These are phyloP conservation scores for Eimeria maxima DNA, from an alignment of 169 alveolate species.

Conservation along the genomic window DNA sequence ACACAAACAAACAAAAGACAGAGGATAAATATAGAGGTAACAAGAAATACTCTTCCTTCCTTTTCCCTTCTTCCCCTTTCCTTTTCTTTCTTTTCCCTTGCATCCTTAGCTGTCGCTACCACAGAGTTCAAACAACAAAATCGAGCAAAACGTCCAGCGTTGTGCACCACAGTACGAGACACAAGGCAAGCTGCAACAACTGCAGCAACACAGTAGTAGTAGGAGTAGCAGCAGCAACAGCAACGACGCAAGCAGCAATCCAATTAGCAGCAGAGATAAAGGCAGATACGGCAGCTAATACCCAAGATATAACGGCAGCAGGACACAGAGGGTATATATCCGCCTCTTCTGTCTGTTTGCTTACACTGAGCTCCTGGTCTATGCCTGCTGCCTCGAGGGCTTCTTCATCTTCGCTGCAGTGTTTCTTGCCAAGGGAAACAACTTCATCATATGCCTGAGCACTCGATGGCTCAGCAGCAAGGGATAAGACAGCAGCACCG, in stretches of 20 bases:
- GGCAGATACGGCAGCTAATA: background rate
- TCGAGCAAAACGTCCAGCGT: background rate
- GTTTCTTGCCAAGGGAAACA: background rate
- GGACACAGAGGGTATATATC: background rate
- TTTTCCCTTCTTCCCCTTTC: background rate
- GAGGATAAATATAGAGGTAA: background rate
- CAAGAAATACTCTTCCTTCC: background rate
- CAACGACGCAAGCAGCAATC: background rate
- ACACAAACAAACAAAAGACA: background rate
- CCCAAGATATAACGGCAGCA: no score
- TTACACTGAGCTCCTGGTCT: constrained; percentile 29
- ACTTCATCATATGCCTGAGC: constrained; percentile 46
- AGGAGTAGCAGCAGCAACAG: background rate
- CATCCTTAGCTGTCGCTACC: background rate
- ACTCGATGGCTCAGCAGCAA: constrained; percentile 7
- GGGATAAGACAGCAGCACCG: constrained; percentile 2
- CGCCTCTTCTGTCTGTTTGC: background rate
- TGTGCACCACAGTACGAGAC: background rate
- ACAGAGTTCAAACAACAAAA: background rate
- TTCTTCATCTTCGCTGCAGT: background rate
- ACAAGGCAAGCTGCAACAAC: background rate
- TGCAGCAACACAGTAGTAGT: background rate
- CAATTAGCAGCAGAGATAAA: background rate
- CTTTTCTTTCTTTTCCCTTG: background rate
- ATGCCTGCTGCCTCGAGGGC: constrained; percentile 58